phyloP scores from a whole-genome alignment of 2,329 filamentous ascomycete species.

The Laburnicola sp. region DNA sequence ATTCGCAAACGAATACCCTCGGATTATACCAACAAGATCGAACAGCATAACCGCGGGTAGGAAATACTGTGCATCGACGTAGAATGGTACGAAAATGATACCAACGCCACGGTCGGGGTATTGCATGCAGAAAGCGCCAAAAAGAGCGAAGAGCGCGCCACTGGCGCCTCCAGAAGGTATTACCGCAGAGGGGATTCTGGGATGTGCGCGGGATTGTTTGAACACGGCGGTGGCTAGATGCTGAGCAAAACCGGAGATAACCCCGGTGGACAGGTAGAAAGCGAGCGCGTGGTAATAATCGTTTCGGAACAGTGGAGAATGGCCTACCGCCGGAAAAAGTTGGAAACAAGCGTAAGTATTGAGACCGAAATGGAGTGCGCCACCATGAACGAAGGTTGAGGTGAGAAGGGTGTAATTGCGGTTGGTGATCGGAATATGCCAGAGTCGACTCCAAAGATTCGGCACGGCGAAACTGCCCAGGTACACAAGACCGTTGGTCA shows the following conservation, averaged over 20 bases:
- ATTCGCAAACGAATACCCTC: slow-evolving; percentile 32
- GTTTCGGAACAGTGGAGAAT: slow-evolving; percentile 36
- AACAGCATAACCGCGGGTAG: slow-evolving; percentile 39
- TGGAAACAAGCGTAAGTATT: slow-evolving; percentile 39
- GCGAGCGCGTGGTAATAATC: slow-evolving; percentile 33
- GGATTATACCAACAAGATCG: slow-evolving; percentile 37
- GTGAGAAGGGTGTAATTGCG: slow-evolving; percentile 37
- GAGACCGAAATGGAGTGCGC: slow-evolving; percentile 27
- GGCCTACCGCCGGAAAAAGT: slow-evolving; percentile 35
- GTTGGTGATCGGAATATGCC: slow-evolving; percentile 37
- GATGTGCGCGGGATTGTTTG: slow-evolving; percentile 17
- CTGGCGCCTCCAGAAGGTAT: slow-evolving; percentile 39
- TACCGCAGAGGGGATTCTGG: too few relatives aligned
- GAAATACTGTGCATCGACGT: slow-evolving; percentile 36
- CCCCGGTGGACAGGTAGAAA: slow-evolving; percentile 36
- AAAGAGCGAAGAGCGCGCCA: slow-evolving; percentile 37
- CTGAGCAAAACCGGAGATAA: slow-evolving; percentile 36
- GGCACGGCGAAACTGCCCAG: slow-evolving; percentile 28
- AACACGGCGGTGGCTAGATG: slow-evolving; percentile 32
- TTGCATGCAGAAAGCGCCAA: slow-evolving; percentile 37
- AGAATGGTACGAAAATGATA: slow-evolving; percentile 37
- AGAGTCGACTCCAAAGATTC: slow-evolving; percentile 29
- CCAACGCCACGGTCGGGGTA: slow-evolving; percentile 36
- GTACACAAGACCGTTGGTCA: slow-evolving; percentile 32
- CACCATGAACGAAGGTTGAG: slow-evolving; percentile 33